Base-by-base conservation (phyloP, 1,284 basidiomycete genomes). In the Boletus semigastroideus region DNA sequence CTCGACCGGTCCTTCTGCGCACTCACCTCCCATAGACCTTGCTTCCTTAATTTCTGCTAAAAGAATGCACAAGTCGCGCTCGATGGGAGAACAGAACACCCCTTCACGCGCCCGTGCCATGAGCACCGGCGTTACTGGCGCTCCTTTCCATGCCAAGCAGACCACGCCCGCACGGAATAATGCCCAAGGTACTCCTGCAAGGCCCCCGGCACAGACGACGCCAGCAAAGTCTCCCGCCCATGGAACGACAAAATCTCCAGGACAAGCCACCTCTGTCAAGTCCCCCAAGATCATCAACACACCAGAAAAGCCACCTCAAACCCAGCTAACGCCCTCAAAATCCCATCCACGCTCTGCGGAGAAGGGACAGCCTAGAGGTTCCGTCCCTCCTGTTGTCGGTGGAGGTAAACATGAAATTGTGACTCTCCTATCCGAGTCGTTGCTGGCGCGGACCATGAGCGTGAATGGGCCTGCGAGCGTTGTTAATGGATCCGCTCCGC, bases 11-110 rank as follows among this genome's bases (percentile, higher is more conserved):
- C 42, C 51, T 28, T 43, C 52, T 2, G 31, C 13, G 22, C 16
- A 46, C 40, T 63, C 65, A 31, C 64, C 61, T 28, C 56, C 59
- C 43, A 51, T 59, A 12, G 61, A 58, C 34, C 42, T 64, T 17
- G 56, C 60, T n/a, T 58, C 59, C 16, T 63, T 67, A 2, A 59
- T 49, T 46, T 61, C 69, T 48, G 52, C 57, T 13, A 57, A 45
- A 22, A 60, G 46, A 48, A 56, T 57, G 54, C 54, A 59, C 41
- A 53, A 49, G 36, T 51, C 59, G 25, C n/a, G 56, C 37, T 51
- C 59, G 25, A 42, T 60, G 36, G 47, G 47, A 27, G 48, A 55
- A 2, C 54, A 46, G 38, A 56, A 22, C 2, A 47, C 56, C 12
- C 52, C 65, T 10, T 51, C 68, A 6, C 60, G 64, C 3, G 17